Conservation (phyloP, 208 protist species). For the Blastocrithidia nonstop region DNA sequence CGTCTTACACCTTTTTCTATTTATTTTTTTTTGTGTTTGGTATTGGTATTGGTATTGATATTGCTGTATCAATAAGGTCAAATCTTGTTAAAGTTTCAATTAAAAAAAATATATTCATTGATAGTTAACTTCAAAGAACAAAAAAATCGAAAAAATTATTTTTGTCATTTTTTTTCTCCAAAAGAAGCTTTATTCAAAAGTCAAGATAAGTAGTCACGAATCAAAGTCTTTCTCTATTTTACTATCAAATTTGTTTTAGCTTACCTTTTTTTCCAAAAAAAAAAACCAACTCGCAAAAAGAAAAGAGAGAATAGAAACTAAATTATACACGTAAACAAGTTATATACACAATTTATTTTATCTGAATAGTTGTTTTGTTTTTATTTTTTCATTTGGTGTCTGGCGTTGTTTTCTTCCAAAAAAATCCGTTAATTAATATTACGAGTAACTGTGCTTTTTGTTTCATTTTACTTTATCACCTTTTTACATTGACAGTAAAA, state of each 20-base stretch:
- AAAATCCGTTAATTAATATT: background rate
- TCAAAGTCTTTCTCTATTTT: background rate
- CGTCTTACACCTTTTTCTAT: background rate
- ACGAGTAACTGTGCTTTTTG: too few species aligned
- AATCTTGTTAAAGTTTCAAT: constrained; percentile 9
- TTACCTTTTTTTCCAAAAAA: background rate
- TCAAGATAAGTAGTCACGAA: background rate
- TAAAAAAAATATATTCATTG: background rate
- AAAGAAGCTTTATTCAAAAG: background rate
- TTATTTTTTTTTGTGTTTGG: too few species aligned
- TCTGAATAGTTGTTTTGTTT: constrained; percentile 3
- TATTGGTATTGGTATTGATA: background rate
- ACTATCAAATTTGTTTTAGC: background rate
- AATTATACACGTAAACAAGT: too few species aligned
- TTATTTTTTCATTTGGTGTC: background rate
- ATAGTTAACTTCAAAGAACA: too few species aligned
- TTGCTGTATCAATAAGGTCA: background rate
- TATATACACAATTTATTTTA: constrained; percentile 7
- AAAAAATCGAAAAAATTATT: too few species aligned
- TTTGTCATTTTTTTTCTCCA: background rate
- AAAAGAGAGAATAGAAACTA: too few species aligned
- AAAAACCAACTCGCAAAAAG: too few species aligned
- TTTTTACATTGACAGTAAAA: too few species aligned
- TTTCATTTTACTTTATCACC: too few species aligned
- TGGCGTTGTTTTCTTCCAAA: constrained; percentile 1